phyloP scores from a whole-genome alignment of 106 monocot species.

The Dendrobium catenatum region DNA sequence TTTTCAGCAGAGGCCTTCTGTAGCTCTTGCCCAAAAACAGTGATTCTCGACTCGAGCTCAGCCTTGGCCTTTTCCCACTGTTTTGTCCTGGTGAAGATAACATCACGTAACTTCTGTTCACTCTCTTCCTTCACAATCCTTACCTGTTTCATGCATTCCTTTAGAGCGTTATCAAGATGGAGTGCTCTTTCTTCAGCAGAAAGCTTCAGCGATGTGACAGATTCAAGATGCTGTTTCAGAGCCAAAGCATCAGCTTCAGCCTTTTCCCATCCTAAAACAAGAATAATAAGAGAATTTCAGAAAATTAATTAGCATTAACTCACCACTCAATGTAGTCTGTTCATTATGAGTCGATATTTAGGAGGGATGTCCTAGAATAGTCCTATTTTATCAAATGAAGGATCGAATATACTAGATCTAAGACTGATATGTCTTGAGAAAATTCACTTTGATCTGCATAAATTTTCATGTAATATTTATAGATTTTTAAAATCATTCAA shows the following conservation, averaged over 20 bases:
- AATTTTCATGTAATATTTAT: too few species aligned
- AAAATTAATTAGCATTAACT: neutral
- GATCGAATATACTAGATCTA: too few species aligned
- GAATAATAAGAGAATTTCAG: neutral
- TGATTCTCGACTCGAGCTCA: conserved; percentile 58
- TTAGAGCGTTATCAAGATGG: conserved; percentile 70
- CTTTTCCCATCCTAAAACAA: conserved; percentile 81
- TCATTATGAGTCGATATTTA: neutral
- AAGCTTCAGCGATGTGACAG: conserved; percentile 54
- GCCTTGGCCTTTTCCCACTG: conserved; percentile 63
- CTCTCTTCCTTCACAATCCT: conserved; percentile 79
- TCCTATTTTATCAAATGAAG: too few species aligned
- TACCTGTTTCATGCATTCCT: conserved; percentile 79
- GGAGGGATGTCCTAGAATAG: too few species aligned
- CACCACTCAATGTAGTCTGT: neutral
- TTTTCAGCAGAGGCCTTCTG: conserved; percentile 54
- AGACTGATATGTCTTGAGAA: too few species aligned
- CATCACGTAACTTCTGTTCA: conserved; percentile 73
- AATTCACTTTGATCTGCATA: too few species aligned
- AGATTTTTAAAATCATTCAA: too few species aligned
- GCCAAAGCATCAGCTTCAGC: conserved; percentile 65
- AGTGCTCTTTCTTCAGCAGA: conserved; percentile 53
- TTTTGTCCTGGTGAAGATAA: conserved; percentile 60
- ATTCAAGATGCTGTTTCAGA: conserved; percentile 76
- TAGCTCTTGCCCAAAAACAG: conserved; percentile 51